phyloP scores from a whole-genome alignment of 345 rosid genomes.

The Populus deltoides region DNA sequence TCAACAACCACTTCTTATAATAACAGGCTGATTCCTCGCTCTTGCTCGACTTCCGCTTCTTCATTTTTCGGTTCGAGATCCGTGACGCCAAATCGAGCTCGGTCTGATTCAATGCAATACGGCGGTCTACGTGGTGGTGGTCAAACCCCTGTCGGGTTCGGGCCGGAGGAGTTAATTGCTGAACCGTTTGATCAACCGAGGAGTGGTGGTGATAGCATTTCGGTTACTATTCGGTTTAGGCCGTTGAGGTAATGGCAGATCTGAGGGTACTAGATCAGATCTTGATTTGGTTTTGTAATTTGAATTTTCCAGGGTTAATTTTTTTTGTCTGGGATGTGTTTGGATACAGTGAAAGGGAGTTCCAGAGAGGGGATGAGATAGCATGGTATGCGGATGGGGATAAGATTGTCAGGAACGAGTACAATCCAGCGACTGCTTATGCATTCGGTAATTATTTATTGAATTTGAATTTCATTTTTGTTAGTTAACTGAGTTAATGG shows the following conservation, averaged over 20 bases:
- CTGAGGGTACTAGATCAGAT: slow-evolving; percentile 48
- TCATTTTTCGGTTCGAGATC: slow-evolving; percentile 65
- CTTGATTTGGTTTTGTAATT: slow-evolving; percentile 29
- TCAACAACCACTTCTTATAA: slow-evolving; percentile 62
- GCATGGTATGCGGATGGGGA: slow-evolving; percentile 97
- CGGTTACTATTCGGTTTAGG: slow-evolving; percentile 94
- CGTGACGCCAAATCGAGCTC: slow-evolving; percentile 67
- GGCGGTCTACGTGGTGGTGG: slow-evolving; percentile 27
- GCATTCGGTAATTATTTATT: slow-evolving; percentile 62
- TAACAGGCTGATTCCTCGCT: slow-evolving; percentile 66
- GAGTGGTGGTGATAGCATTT: slow-evolving; percentile 83
- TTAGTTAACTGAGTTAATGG: background rate
- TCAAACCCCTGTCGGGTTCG: slow-evolving; percentile 50
- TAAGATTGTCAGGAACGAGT: slow-evolving; percentile 83
- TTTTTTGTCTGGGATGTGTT: slow-evolving; percentile 11
- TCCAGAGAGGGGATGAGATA: slow-evolving; percentile 90
- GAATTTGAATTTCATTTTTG: background rate
- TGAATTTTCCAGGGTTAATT: background rate
- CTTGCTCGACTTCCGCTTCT: slow-evolving; percentile 71
- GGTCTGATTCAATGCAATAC: slow-evolving; percentile 51
- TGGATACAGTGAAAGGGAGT: slow-evolving; percentile 82
- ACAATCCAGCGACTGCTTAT: slow-evolving; percentile 78
- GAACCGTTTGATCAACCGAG: slow-evolving; percentile 40
- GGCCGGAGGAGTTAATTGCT: slow-evolving; percentile 64
- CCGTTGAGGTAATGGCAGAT: slow-evolving; percentile 89